These are phyloP conservation scores for Penicillium sp. DNA, from an alignment of 2,329 filamentous ascomycete species.

Conservation along the genomic window DNA sequence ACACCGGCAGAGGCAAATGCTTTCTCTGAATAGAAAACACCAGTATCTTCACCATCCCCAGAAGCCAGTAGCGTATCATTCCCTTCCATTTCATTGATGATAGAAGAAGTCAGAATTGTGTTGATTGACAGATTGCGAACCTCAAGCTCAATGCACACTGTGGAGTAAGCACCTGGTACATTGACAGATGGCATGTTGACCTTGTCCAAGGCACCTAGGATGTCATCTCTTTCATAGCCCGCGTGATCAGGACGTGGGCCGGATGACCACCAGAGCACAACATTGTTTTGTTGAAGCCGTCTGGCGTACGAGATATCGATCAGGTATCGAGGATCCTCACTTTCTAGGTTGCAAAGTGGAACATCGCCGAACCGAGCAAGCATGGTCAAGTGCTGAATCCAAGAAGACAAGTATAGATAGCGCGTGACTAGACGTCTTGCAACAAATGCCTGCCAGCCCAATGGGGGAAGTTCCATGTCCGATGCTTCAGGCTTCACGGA, in stretches of 20 bases:
- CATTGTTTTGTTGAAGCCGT: conserved; percentile 82
- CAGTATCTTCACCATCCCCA: conserved; percentile 62
- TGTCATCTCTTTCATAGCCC: conserved; percentile 90
- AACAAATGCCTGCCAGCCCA: conserved; percentile 91
- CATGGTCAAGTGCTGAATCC: conserved; percentile 83
- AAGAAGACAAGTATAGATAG: conserved; percentile 88
- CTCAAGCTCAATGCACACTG: conserved; percentile 92
- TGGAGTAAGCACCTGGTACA: conserved; percentile 88
- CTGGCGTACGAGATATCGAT: conserved; percentile 96
- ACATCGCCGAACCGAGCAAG: conserved; percentile 90
- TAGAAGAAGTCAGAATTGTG: conserved; percentile 90
- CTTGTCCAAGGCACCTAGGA: conserved; percentile 75
- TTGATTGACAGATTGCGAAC: conserved; percentile 96
- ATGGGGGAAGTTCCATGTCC: conserved; percentile 82
- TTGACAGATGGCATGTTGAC: conserved; percentile 93
- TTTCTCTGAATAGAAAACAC: conserved; percentile 76
- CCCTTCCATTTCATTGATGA: conserved; percentile 95
- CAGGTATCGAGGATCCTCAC: conserved; percentile 87
- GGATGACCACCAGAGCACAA: conserved; percentile 95
- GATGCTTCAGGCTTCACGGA: conserved; percentile 76
- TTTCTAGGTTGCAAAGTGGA: conserved; percentile 90
- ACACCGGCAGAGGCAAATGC: conserved; percentile 92
- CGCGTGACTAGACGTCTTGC: conserved; percentile 82
- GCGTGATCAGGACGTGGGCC: conserved; percentile 88
- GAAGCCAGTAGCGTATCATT: conserved; percentile 83